phyloP scores from a whole-genome alignment of 305 asterid species.

The Solanum hybrid region DNA sequence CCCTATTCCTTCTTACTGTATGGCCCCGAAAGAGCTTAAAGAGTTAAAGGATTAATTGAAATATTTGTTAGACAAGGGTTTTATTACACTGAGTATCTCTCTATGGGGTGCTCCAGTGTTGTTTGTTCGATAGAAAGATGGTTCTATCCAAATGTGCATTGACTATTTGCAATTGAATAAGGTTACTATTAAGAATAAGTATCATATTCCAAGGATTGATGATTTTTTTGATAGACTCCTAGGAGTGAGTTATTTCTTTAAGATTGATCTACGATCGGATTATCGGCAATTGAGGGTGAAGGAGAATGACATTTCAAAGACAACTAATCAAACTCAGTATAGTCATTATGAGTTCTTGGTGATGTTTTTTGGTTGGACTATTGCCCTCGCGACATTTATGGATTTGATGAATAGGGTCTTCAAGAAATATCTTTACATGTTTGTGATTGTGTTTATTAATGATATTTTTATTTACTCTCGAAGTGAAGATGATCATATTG shows the following conservation, averaged over 20 bases:
- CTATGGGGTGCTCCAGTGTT: too few species aligned
- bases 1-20: too few species aligned
- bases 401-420: not conserved
- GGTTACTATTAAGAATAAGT: not conserved
- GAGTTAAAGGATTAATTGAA: too few species aligned
- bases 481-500: not conserved
- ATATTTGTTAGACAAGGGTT: too few species aligned
- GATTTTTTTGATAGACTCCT: not conserved
- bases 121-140: not conserved
- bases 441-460: not conserved
- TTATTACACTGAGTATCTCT: too few species aligned
- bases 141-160: not conserved
- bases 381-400: not conserved
- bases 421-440: not conserved
- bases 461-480: not conserved
- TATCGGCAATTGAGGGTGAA: not conserved
- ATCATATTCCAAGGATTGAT: not conserved
- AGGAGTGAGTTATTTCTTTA: not conserved
- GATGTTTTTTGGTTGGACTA: not conserved
- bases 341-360: not conserved
- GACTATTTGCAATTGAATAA: not conserved
- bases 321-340: not conserved
- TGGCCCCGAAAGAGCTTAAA: too few species aligned
- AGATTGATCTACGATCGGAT: not conserved
- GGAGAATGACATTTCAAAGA: not conserved